Base-by-base conservation (phyloP, 202 grass and related monocot species). In the Panicum virgatum region DNA sequence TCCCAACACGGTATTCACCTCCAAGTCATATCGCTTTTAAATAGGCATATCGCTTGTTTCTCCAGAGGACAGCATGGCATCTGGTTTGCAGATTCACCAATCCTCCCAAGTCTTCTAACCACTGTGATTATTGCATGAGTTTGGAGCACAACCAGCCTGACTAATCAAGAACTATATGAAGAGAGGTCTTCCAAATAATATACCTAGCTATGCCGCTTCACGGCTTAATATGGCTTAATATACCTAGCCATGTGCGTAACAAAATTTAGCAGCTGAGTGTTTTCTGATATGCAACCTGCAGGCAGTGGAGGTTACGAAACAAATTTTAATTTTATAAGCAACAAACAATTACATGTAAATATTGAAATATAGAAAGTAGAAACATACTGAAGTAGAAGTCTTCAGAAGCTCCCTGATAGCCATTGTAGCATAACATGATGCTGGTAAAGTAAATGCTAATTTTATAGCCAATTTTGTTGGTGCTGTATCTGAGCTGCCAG, bases 371-470 rank as follows among this genome's bases (percentile, higher is more conserved):
- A 32, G 86, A 64, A 51, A 29, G 66, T 36, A 66, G 25, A 78
- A 68, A 79, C 80, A 77, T 98, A 98, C 96, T 57, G 84, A 90
- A 14, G 91, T 91, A 47, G 92, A 93, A 85, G 71, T 85, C 81
- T 98, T 98, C 71, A 95, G 91, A n/a, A 96, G 75, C 85, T 98
- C 96, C 69, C 96, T 88, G 57, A 98, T 90, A 43, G 81, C 89
- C 89, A 98, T 98, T 48, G 96, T 98, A 75, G 96, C 92, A 64
- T 96, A 96, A 32, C 82, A 90, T 46, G 96, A 98, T 83, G 96
- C 70, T 60, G 96, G 92, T 67, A 98, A 86, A 84, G 92, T 96
- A 85, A 98, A 98, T 61, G 74, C 80, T 59, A 98, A 75, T 84
- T 96, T 98, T 61, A 96, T 46, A 26, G 92, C 92, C 83, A 88